Conservation (phyloP, 2,329 filamentous ascomycete genomes). For the Xylogone sp. region DNA sequence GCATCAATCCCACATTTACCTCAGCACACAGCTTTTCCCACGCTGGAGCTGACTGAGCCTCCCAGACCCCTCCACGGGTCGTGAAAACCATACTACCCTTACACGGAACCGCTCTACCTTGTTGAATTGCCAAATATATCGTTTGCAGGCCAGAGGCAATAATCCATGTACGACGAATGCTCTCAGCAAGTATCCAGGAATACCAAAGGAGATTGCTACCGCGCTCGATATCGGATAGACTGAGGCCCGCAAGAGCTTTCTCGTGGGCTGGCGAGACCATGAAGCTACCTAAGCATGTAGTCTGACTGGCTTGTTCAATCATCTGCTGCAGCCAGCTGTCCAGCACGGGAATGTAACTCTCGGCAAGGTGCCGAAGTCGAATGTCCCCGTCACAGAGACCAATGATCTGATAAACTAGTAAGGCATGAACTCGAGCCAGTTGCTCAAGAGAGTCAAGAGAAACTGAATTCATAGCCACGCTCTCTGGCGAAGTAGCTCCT, state of each 20-base stretch:
- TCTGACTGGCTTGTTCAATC: slow-evolving; percentile 3
- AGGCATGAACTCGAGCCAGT: slow-evolving; percentile 14
- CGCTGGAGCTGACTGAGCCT: slow-evolving; percentile 17
- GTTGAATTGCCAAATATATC: slow-evolving; percentile 16
- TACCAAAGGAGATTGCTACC: slow-evolving; percentile 16
- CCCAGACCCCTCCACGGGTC: slow-evolving; percentile 25
- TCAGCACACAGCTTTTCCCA: slow-evolving; percentile 20
- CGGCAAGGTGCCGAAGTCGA: slow-evolving; percentile 20
- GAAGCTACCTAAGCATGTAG: not conserved
- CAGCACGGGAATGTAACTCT: slow-evolving; percentile 15
- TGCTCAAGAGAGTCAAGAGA: slow-evolving; percentile 9
- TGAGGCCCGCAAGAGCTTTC: too few species aligned
- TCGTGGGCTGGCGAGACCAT: too few species aligned
- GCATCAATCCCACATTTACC: slow-evolving; percentile 10
- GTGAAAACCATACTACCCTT: slow-evolving; percentile 22
- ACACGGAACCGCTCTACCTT: slow-evolving; percentile 13
- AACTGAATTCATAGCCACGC: not conserved
- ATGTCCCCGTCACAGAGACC: slow-evolving; percentile 26
- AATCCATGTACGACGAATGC: slow-evolving; percentile 27
- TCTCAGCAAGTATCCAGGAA: slow-evolving; percentile 29
- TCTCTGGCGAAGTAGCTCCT: not conserved
- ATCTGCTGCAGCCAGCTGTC: slow-evolving; percentile 18
- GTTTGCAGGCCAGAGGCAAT: slow-evolving; percentile 17
- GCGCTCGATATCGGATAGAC: too few species aligned
- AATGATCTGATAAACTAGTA: slow-evolving; percentile 24